These are phyloP conservation scores for Claviceps spartinae DNA, from an alignment of 2,329 filamentous ascomycete species.

Conservation along the genomic window DNA sequence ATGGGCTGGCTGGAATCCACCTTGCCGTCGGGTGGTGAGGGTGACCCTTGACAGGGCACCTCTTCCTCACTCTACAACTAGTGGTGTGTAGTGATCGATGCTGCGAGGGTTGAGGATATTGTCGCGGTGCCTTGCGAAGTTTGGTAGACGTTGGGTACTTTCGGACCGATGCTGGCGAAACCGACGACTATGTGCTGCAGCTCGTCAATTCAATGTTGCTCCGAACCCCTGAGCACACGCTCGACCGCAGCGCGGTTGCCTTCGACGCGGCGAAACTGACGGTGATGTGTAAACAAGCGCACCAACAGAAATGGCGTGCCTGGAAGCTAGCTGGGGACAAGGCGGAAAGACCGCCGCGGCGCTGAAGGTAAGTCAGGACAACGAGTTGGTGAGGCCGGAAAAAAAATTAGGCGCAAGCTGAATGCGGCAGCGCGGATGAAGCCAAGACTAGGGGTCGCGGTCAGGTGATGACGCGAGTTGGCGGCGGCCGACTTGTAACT, in stretches of 20 bases:
- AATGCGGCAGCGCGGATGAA: neutral
- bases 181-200: neutral
- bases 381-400: neutral
- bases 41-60: slow-evolving; percentile 24
- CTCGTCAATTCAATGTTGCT: neutral
- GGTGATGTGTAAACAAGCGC: neutral
- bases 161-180: neutral
- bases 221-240: neutral
- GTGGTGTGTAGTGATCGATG: neutral
- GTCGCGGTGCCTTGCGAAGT: neutral
- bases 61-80: slow-evolving; percentile 3
- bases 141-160: neutral
- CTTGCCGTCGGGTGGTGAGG: slow-evolving; percentile 32
- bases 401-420: neutral
- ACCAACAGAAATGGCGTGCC: neutral
- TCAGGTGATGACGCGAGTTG: slow-evolving; percentile 6
- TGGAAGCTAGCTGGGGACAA: neutral
- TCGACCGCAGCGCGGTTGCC: neutral
- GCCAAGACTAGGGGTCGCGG: slow-evolving; percentile 1
- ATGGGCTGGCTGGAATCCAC: slow-evolving; percentile 46
- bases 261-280: too few relatives aligned
- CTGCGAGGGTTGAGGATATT: neutral
- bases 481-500: too few relatives aligned
- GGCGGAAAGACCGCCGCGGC: neutral
- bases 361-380: neutral